phyloP scores from a whole-genome alignment of 148 eudicot genomes.

The Camellia granthamiana region DNA sequence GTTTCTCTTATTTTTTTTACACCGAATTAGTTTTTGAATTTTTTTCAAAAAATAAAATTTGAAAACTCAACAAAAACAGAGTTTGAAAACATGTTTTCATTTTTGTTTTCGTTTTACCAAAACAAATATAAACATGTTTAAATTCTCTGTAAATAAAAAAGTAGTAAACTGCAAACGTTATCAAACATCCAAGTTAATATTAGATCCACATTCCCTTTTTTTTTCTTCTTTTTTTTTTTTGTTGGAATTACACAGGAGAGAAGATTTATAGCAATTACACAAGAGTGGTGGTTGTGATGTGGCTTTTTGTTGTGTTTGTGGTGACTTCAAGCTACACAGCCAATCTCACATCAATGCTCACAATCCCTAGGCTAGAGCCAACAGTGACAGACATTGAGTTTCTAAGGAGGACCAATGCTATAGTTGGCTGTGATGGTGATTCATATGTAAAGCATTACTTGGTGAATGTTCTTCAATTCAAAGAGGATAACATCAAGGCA shows the following conservation, averaged over 20 bases:
- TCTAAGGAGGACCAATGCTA: slow-evolving; percentile 20
- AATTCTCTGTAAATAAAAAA: too few relatives aligned
- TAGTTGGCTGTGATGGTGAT: slow-evolving; percentile 19
- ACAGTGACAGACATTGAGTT: slow-evolving; percentile 20
- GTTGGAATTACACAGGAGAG: slow-evolving; percentile 26
- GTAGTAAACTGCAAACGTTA: too few relatives aligned
- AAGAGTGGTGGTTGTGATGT: slow-evolving; percentile 25
- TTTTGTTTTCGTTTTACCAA: too few relatives aligned
- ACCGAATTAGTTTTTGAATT: too few relatives aligned
- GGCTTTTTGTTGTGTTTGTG: slow-evolving; percentile 44
- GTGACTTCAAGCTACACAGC: slow-evolving; percentile 48
- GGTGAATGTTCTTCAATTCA: slow-evolving; percentile 2
- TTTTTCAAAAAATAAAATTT: too few relatives aligned
- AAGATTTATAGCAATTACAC: slow-evolving; percentile 33
- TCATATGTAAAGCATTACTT: slow-evolving; percentile 1
- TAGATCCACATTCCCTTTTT: neutral
- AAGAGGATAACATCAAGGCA: neutral
- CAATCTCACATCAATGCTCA: slow-evolving; percentile 44
- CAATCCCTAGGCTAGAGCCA: slow-evolving; percentile 21
- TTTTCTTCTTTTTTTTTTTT: too few relatives aligned
- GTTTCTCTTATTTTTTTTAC: too few relatives aligned
- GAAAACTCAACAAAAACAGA: too few relatives aligned
- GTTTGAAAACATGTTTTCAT: too few relatives aligned
- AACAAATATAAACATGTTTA: too few relatives aligned
- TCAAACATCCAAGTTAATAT: too few relatives aligned